Evolutionary conservation across 768 basidiomycete genomes (phyloP).

Genomic region (Xerocomus potaroensis): DNA sequence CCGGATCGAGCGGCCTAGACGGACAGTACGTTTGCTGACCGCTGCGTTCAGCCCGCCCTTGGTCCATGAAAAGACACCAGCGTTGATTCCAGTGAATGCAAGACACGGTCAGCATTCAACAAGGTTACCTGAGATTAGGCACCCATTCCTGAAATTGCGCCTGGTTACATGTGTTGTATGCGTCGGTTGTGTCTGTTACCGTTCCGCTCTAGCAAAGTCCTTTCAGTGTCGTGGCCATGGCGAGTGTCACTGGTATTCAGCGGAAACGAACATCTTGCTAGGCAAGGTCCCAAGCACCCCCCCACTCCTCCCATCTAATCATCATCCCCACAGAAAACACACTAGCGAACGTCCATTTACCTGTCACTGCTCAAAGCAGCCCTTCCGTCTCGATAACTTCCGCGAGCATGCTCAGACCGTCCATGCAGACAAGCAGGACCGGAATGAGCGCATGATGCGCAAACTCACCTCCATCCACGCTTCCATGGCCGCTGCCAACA

Average conservation of each 20-base stretch:
- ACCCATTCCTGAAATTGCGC: no score
- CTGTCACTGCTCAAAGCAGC: slow-evolving; percentile 94
- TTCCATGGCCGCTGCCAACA: slow-evolving; percentile 59
- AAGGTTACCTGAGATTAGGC: no score
- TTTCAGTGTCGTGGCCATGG: slow-evolving; percentile 95
- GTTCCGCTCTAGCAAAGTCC: slow-evolving; percentile 85
- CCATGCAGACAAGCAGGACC: slow-evolving; percentile 88
- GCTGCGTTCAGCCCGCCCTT: no score
- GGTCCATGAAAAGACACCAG: no score
- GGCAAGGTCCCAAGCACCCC: slow-evolving; percentile 40
- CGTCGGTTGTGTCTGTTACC: slow-evolving; percentile 49
- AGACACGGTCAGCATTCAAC: no score
- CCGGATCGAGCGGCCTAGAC: no score
- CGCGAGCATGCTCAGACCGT: slow-evolving; percentile 97
- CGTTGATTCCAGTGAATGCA: no score
- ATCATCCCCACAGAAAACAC: slow-evolving; percentile 69
- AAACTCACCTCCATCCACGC: slow-evolving; percentile 82
- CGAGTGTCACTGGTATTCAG: slow-evolving; percentile 95
- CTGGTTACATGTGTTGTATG: no score
- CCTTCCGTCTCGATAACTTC: slow-evolving; percentile 93
- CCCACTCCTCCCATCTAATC: slow-evolving; percentile 18
- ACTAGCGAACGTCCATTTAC: slow-evolving; percentile 96
- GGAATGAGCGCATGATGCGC: slow-evolving; percentile 90
- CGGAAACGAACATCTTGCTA: slow-evolving; percentile 90
- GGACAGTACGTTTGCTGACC: no score